Conservation (phyloP, 768 basidiomycete species). For the Dictyophora rubrovolvata region DNA sequence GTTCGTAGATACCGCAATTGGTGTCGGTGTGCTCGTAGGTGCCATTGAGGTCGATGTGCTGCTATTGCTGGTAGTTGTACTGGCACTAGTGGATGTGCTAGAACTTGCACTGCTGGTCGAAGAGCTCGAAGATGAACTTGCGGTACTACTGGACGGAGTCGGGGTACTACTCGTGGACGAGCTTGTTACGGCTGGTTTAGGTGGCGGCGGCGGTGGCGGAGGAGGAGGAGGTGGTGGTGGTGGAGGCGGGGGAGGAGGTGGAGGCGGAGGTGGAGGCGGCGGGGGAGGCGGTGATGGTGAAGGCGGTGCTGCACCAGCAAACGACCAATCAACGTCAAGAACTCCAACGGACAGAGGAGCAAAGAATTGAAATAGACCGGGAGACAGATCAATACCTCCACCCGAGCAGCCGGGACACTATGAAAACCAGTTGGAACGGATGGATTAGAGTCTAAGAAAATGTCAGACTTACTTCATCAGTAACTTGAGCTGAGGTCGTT, state of each 20-base stretch:
- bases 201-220: background rate
- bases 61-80: background rate
- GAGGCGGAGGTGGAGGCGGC: constrained; percentile 10
- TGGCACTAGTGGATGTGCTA: background rate
- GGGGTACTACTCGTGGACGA: background rate
- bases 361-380: constrained; percentile 35
- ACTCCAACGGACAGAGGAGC: constrained; percentile 25
- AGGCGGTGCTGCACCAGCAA: constrained; percentile 12
- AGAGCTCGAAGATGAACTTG: background rate
- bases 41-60: background rate
- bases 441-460: background rate
- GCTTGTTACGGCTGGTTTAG: background rate
- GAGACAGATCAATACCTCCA: constrained; percentile 37
- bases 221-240: background rate
- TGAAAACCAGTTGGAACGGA: background rate
- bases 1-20: background rate
- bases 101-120: background rate
- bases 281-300: constrained; percentile 12
- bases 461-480: constrained; percentile 28
- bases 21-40: background rate
- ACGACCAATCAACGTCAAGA: constrained; percentile 32
- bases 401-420: constrained; percentile 32
- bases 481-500: constrained; percentile 31
- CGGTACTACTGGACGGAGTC: background rate
- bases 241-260: background rate